phyloP scores from a whole-genome alignment of 2,329 filamentous ascomycete genomes.

The Curvularia lunata region DNA sequence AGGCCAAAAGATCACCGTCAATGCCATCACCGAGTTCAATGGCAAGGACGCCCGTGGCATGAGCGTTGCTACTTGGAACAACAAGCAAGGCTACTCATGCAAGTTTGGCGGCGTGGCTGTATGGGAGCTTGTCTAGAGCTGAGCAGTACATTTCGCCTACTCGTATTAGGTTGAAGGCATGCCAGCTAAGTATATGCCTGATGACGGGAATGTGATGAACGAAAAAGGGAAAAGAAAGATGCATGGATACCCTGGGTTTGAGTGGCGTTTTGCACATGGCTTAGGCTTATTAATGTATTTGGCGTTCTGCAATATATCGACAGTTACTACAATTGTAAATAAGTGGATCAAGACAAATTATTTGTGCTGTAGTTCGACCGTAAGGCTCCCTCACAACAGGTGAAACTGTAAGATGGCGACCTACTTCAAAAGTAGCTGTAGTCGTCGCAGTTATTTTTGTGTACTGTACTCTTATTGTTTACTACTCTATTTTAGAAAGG shows the following conservation, averaged over 20 bases:
- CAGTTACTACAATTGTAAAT: not conserved
- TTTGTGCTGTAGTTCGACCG: too few relatives aligned
- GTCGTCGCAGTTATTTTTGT: too few relatives aligned
- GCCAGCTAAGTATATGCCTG: not conserved
- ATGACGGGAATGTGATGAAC: not conserved
- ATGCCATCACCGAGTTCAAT: slow-evolving; percentile 63
- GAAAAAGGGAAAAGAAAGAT: not conserved
- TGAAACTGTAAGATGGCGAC: too few relatives aligned
- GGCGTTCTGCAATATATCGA: not conserved
- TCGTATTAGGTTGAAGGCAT: not conserved
- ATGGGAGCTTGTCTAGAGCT: slow-evolving; percentile 59
- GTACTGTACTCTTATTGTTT: too few relatives aligned
- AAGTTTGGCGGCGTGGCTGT: slow-evolving; percentile 59
- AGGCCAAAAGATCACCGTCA: slow-evolving; percentile 67
- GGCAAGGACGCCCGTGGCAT: slow-evolving; percentile 61
- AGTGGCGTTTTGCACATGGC: not conserved
- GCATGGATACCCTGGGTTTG: slow-evolving; percentile 4
- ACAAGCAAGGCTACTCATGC: slow-evolving; percentile 41
- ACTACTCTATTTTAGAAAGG: too few relatives aligned
- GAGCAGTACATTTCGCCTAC: not conserved
- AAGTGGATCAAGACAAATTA: too few relatives aligned
- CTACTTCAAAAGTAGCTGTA: too few relatives aligned
- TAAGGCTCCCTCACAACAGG: too few relatives aligned
- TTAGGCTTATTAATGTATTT: not conserved
- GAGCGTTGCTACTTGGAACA: slow-evolving; percentile 48